These are phyloP conservation scores for Umbilicaria muhlenbergii DNA, from an alignment of 495 filamentous ascomycete genomes.

Conservation along the genomic window DNA sequence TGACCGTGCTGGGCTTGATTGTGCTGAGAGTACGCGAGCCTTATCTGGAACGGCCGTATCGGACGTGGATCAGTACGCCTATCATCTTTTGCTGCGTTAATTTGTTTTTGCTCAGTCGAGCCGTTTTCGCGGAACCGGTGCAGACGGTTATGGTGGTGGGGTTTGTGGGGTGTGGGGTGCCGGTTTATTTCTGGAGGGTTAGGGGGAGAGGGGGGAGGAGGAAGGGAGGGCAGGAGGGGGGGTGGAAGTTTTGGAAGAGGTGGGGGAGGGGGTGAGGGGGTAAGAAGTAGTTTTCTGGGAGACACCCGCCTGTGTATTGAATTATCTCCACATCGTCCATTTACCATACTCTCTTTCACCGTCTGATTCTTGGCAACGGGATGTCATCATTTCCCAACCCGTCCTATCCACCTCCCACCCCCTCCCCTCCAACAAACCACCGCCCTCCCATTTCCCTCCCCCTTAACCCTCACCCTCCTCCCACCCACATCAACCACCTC, in stretches of 20 bases:
- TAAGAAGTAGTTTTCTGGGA: too few relatives aligned
- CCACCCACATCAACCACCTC: slow-evolving; percentile 8
- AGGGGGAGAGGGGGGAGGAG: slow-evolving; percentile 34
- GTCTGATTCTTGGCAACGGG: too few relatives aligned
- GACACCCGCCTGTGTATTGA: too few relatives aligned
- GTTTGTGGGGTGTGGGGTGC: slow-evolving; percentile 71
- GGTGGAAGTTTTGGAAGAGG: slow-evolving; percentile 46
- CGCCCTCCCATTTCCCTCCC: slow-evolving; percentile 12
- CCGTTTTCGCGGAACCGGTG: slow-evolving; percentile 75
- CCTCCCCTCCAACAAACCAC: slow-evolving; percentile 8
- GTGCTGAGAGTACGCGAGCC: slow-evolving; percentile 83
- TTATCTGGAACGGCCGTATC: slow-evolving; percentile 72
- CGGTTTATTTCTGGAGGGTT: slow-evolving; percentile 79
- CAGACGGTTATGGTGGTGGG: slow-evolving; percentile 74
- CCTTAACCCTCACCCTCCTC: slow-evolving; percentile 1
- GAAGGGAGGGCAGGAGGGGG: slow-evolving; percentile 28
- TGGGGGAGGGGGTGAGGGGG: slow-evolving; percentile 14
- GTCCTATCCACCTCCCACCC: slow-evolving; percentile 1
- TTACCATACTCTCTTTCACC: too few relatives aligned
- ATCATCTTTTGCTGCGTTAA: slow-evolving; percentile 98
- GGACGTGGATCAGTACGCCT: slow-evolving; percentile 89
- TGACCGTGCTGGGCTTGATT: slow-evolving; percentile 86
- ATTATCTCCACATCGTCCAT: too few relatives aligned
- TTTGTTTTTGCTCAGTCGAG: slow-evolving; percentile 74
- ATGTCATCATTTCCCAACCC: neutral